Evolutionary conservation across 164 flowering plant genomes (phyloP).

Genomic region (Liriodendron chinense): DNA sequence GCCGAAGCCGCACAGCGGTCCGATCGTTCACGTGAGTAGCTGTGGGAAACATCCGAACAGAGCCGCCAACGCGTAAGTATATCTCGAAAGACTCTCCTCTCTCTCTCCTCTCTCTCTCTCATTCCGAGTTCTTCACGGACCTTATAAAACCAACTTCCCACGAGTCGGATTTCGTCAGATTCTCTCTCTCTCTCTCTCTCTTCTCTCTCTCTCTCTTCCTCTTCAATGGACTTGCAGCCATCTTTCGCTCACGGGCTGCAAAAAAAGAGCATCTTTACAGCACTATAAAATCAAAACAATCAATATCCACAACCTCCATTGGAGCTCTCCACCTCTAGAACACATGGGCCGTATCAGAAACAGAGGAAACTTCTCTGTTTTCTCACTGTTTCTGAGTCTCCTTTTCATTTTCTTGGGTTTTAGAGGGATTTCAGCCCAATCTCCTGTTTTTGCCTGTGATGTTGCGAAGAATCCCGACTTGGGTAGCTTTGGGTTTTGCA

Average conservation of each 20-base stretch:
- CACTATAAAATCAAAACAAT: not conserved
- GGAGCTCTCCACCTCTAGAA: conserved; percentile 1
- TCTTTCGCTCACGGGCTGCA: conserved; percentile 19
- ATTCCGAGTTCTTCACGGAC: conserved; percentile 3
- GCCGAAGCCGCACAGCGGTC: conserved; percentile 10
- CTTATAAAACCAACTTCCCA: not conserved
- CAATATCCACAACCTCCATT: not conserved
- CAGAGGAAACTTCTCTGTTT: conserved; percentile 40
- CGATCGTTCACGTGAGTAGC: conserved; percentile 15
- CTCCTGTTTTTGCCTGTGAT: conserved; percentile 77
- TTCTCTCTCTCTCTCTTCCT: not conserved
- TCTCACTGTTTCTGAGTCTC: conserved; percentile 8
- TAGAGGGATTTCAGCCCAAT: conserved; percentile 21
- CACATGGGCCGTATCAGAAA: conserved; percentile 20
- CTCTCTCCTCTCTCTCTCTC: not conserved
- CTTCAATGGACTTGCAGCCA: not conserved
- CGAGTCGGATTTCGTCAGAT: not conserved
- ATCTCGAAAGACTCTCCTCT: not conserved
- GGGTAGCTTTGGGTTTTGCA: conserved; percentile 55
- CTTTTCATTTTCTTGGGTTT: not conserved
- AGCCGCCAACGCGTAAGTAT: not conserved
- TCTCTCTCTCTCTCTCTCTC: conserved; percentile 3
- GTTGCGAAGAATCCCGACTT: conserved; percentile 35
- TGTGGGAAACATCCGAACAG: not conserved
- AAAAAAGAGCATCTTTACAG: conserved; percentile 5